Evolutionary conservation across 2,329 filamentous ascomycete species (phyloP).

Genomic region (Apiospora pterosperma): DNA sequence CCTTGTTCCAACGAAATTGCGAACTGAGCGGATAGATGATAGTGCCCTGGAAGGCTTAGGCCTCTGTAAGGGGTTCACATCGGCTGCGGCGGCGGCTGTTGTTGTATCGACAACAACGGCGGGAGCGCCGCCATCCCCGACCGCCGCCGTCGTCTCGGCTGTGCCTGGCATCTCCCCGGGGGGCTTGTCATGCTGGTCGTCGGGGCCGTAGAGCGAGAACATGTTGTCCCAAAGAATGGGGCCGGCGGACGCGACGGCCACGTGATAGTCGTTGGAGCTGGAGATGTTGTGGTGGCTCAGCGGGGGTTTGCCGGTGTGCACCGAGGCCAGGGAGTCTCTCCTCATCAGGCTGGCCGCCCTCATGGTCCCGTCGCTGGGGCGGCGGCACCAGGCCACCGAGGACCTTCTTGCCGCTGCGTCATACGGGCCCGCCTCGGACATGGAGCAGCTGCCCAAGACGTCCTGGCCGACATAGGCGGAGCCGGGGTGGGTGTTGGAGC

Average conservation of each 20-base stretch:
- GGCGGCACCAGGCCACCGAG: conserved; percentile 10
- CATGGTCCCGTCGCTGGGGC: neutral
- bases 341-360: neutral
- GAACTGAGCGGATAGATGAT: neutral
- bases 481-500: neutral
- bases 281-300: neutral
- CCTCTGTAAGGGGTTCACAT: neutral
- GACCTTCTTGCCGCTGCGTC: neutral
- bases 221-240: neutral
- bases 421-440: neutral
- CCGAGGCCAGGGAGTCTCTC: neutral
- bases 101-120: neutral
- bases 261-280: neutral
- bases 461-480: neutral
- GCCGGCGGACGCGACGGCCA: neutral
- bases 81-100: neutral
- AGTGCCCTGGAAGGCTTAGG: neutral
- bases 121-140: neutral
- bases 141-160: neutral
- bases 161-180: neutral
- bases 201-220: neutral
- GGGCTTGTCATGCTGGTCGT: neutral
- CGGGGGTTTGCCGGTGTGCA: neutral
- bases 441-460: conserved; percentile 7
- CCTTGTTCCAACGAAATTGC: neutral